phyloP scores from a whole-genome alignment of 371 early-diverging fungal species.

The Mortierella sp. region DNA sequence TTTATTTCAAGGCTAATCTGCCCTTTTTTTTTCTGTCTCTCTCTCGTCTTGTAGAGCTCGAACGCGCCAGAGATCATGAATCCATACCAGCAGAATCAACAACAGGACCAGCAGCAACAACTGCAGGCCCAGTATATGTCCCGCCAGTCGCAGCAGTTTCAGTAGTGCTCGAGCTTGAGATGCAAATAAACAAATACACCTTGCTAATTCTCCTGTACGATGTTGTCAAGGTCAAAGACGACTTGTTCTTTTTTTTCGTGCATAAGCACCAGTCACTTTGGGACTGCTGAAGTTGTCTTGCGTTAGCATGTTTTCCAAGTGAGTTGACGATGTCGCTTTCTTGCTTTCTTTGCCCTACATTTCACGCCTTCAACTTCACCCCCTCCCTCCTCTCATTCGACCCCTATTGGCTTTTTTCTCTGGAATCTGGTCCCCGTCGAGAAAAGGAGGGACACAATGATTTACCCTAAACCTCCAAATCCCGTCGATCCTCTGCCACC shows the following conservation, averaged over 20 bases:
- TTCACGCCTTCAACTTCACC: background rate
- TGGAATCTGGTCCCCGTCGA: background rate
- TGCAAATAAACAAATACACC: background rate
- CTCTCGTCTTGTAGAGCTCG: background rate
- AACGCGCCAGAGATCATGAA: constrained; percentile 5
- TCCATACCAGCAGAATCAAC: constrained; percentile 17
- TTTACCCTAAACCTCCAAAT: background rate
- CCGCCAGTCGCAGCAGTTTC: background rate
- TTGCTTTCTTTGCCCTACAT: background rate
- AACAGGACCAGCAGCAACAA: constrained; percentile 18
- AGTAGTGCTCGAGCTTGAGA: background rate
- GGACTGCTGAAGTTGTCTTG: background rate
- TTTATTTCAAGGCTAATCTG: background rate
- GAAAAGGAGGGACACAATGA: constrained; percentile 11
- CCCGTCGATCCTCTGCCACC: background rate
- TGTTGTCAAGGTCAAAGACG: too few relatives aligned
- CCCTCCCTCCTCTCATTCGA: background rate
- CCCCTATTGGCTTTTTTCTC: too few relatives aligned
- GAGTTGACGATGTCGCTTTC: background rate
- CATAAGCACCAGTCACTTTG: background rate
- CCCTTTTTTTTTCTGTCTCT: background rate
- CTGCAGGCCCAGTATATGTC: constrained; percentile 16
- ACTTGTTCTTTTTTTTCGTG: background rate
- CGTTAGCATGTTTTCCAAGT: background rate
- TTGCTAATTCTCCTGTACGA: background rate